phyloP scores from a whole-genome alignment of 2,329 filamentous ascomycete species.

The Aspergillus pseudonomiae region DNA sequence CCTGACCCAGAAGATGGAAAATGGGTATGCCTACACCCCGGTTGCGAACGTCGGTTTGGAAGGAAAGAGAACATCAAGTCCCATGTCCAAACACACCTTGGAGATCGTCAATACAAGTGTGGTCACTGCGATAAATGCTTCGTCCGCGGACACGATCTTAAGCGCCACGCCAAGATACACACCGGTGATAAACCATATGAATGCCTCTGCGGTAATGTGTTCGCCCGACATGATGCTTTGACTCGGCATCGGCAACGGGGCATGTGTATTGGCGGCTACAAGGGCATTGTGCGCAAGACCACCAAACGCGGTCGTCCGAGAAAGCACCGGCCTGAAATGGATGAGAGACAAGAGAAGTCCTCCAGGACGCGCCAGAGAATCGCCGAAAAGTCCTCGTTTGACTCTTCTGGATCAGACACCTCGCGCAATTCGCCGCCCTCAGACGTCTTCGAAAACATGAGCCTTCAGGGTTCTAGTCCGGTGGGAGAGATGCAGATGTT shows the following conservation, averaged over 20 bases:
- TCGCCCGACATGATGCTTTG: constrained; percentile 91
- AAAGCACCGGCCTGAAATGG: constrained; percentile 64
- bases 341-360: constrained; percentile 61
- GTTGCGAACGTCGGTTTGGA: constrained; percentile 89
- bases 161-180: constrained; percentile 96
- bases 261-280: constrained; percentile 94
- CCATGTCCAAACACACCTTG: constrained; percentile 96
- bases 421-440: constrained; percentile 49
- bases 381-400: constrained; percentile 38
- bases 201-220: constrained; percentile 91
- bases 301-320: constrained; percentile 68
- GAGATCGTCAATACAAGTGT: constrained; percentile 93
- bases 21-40: constrained; percentile 75
- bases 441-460: constrained; percentile 43
- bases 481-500: constrained; percentile 36
- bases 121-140: constrained; percentile 94
- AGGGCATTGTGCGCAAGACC: constrained; percentile 71
- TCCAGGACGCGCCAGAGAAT: constrained; percentile 53
- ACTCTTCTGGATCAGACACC: constrained; percentile 41
- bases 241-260: constrained; percentile 92
- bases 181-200: constrained; percentile 94
- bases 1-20: constrained; percentile 74
- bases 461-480: constrained; percentile 39
- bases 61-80: constrained; percentile 98
- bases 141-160: constrained; percentile 94